Evolutionary conservation across 2,329 filamentous ascomycete genomes (phyloP).

Genomic region (Aspergillus pseudoviridinutans): DNA sequence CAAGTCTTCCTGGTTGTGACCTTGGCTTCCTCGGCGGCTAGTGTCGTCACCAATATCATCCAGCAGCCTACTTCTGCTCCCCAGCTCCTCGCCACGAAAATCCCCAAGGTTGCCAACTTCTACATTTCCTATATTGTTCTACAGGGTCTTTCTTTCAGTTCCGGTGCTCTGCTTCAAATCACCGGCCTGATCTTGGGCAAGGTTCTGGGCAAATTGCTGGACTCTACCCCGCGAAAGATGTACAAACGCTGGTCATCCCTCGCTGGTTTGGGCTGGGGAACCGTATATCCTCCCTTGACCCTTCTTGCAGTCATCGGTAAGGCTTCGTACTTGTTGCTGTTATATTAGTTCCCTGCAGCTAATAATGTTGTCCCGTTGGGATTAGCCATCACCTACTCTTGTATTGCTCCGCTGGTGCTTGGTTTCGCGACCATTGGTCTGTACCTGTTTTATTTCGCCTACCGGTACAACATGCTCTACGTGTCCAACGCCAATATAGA

Average conservation of each 20-base stretch:
- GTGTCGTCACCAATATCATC: slow-evolving; percentile 61
- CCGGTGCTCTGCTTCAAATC: slow-evolving; percentile 70
- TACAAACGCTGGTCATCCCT: slow-evolving; percentile 74
- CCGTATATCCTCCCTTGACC: slow-evolving; percentile 74
- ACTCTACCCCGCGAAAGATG: slow-evolving; percentile 74
- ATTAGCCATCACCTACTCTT: slow-evolving; percentile 75
- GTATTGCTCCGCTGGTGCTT: slow-evolving; percentile 80
- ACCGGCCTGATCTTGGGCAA: slow-evolving; percentile 69
- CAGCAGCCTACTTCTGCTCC: slow-evolving; percentile 60
- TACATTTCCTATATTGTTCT: slow-evolving; percentile 95
- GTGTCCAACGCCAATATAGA: slow-evolving; percentile 79
- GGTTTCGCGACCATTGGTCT: slow-evolving; percentile 77
- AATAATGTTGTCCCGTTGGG: neutral
- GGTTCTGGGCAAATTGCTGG: slow-evolving; percentile 68
- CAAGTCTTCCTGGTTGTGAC: slow-evolving; percentile 91
- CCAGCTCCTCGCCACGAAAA: slow-evolving; percentile 62
- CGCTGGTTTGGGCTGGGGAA: slow-evolving; percentile 76
- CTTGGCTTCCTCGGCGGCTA: slow-evolving; percentile 72
- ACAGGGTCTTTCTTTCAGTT: slow-evolving; percentile 77
- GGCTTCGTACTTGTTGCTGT: slow-evolving; percentile 28
- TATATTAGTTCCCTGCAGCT: neutral
- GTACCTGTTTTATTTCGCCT: slow-evolving; percentile 77
- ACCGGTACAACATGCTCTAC: slow-evolving; percentile 86
- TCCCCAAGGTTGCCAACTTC: slow-evolving; percentile 86
- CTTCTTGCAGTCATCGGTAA: slow-evolving; percentile 75